phyloP scores from a whole-genome alignment of 1,284 basidiomycete species.

The Irpex lacteus region DNA sequence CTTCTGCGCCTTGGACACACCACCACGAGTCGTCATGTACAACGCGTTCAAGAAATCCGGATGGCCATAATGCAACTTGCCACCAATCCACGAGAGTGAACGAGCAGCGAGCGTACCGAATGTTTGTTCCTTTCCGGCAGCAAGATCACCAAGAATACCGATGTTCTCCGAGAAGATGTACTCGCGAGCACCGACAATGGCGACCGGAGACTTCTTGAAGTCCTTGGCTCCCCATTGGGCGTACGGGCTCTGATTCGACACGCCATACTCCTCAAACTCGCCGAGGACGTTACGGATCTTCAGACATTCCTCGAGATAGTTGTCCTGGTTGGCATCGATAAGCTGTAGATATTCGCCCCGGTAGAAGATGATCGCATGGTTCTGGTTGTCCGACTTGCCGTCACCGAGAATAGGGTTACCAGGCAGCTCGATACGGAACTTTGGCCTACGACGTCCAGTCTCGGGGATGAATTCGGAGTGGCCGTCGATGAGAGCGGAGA shows the following conservation, averaged over 20 bases:
- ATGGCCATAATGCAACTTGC: slow-evolving; percentile 98
- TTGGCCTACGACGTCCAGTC: slow-evolving; percentile 87
- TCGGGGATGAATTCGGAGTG: slow-evolving; percentile 94
- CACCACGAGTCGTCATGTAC: slow-evolving; percentile 98
- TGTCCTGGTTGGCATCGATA: slow-evolving; percentile 99
- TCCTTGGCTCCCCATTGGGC: slow-evolving; percentile 85
- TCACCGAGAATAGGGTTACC: slow-evolving; percentile 99
- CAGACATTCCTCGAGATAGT: slow-evolving; percentile 98
- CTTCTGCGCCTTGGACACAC: slow-evolving; percentile 98
- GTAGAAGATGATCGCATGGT: slow-evolving; percentile 99
- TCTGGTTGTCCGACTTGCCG: slow-evolving; percentile 99
- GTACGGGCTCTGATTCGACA: slow-evolving; percentile 89
- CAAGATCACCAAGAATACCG: slow-evolving; percentile 97
- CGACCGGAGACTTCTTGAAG: slow-evolving; percentile 87
- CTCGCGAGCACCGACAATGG: slow-evolving; percentile 97
- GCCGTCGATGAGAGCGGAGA: slow-evolving; percentile 95
- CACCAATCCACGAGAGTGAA: slow-evolving; percentile 95
- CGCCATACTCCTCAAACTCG: slow-evolving; percentile 94
- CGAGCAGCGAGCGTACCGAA: slow-evolving; percentile 97
- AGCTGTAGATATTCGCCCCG: slow-evolving; percentile 98
- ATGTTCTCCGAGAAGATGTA: slow-evolving; percentile 99
- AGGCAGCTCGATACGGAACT: slow-evolving; percentile 98
- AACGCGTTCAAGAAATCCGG: slow-evolving; percentile 98
- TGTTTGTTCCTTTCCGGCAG: slow-evolving; percentile 99
- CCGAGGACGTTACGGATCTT: slow-evolving; percentile 99